A percentile compares a stretch with the other conserved stretches of the same genome.
These are phyloP conservation scores for Porcisia hertigi DNA, from an alignment of 208 protist genomes.

Conservation along the genomic window DNA sequence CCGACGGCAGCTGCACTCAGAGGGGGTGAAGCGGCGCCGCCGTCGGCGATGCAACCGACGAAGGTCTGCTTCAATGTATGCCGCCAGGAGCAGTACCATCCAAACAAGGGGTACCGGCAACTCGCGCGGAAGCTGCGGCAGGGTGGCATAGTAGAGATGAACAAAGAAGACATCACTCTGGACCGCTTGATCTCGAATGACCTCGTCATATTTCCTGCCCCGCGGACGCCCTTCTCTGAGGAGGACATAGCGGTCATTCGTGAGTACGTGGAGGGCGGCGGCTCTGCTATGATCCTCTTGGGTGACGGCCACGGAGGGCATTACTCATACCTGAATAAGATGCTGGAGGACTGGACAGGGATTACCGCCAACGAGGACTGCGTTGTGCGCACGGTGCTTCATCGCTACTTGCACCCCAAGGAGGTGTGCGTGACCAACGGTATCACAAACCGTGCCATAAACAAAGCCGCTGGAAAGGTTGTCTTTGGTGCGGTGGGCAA, in stretches of 20 bases:
- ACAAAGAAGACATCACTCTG: constrained; percentile 89
- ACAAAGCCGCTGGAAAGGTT: constrained; percentile 90
- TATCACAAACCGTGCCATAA: constrained; percentile 95
- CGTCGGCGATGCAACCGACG: constrained; percentile 19
- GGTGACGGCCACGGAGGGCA: constrained; percentile 92
- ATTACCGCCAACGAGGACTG: constrained; percentile 94
- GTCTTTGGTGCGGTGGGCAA: constrained; percentile 46
- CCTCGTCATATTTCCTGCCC: constrained; percentile 80
- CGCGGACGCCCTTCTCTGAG: constrained; percentile 69
- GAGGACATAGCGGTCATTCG: constrained; percentile 83
- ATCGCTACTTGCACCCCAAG: constrained; percentile 97
- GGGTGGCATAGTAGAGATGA: constrained; percentile 79
- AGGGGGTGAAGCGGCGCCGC: constrained; percentile 11
- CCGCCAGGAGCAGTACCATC: constrained; percentile 86
- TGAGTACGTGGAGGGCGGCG: constrained; percentile 89
- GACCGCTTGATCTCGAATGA: constrained; percentile 73
- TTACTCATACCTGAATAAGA: constrained; percentile 79
- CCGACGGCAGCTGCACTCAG: background rate
- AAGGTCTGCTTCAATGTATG: constrained; percentile 92
- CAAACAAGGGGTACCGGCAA: constrained; percentile 89
- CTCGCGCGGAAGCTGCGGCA: constrained; percentile 80
- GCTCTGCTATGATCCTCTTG: constrained; percentile 90
- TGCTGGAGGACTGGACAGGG: constrained; percentile 89
- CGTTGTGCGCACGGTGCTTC: constrained; percentile 94
- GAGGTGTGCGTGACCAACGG: constrained; percentile 94